phyloP scores from a whole-genome alignment of 371 early-diverging fungal species.

The Mortierella sp. region DNA sequence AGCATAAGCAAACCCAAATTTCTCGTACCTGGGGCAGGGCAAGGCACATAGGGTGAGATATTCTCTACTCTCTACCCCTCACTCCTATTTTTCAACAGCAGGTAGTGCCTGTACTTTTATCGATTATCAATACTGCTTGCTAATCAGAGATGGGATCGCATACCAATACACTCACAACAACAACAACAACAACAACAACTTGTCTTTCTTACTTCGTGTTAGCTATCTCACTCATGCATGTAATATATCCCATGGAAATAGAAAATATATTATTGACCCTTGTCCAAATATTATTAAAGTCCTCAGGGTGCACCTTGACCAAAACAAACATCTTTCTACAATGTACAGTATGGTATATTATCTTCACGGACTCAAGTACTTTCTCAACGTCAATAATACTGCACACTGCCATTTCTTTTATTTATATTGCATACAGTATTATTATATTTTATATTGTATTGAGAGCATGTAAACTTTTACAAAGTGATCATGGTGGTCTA shows the following conservation, averaged over 20 bases:
- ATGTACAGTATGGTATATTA: too few relatives aligned
- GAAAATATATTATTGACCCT: background rate
- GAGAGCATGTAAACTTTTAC: background rate
- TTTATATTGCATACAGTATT: background rate
- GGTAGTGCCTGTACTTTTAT: background rate
- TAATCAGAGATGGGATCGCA: constrained; percentile 1
- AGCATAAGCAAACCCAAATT: too few relatives aligned
- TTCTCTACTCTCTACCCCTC: background rate
- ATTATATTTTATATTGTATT: background rate
- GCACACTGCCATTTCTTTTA: background rate
- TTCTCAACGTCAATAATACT: background rate
- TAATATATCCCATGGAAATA: background rate
- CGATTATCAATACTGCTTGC: background rate
- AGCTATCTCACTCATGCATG: background rate
- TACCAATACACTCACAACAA: background rate
- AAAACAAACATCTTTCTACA: too few relatives aligned
- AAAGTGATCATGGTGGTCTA: background rate
- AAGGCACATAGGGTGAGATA: background rate
- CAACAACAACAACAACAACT: background rate
- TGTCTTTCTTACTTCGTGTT: background rate
- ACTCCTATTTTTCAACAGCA: background rate
- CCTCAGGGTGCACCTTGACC: background rate
- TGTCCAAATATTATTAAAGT: background rate
- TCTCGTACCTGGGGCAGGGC: too few relatives aligned
- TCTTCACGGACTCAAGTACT: background rate